Conservation (phyloP, 148 eudicot genomes). For the Camellia lanceoleosa region DNA sequence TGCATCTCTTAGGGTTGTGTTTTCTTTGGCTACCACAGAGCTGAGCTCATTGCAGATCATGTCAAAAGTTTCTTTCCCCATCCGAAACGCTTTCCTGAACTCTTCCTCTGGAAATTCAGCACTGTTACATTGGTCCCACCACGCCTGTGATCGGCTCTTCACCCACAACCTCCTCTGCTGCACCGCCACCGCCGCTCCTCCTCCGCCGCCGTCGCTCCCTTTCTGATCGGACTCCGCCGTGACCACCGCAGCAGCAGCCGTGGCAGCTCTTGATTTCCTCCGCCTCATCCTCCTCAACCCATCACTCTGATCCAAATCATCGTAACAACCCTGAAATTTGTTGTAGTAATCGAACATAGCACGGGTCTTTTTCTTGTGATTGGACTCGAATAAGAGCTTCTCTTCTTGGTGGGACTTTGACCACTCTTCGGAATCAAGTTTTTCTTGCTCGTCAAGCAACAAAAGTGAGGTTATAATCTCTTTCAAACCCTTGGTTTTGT, state of each 20-base stretch:
- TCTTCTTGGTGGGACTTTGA: conserved; percentile 31
- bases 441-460: conserved; percentile 64
- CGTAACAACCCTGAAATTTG: conserved; percentile 29
- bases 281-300: neutral
- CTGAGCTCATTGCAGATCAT: conserved; percentile 71
- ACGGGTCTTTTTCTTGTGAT: conserved; percentile 34
- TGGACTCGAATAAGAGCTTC: conserved; percentile 35
- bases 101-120: conserved; percentile 68
- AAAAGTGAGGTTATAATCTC: conserved; percentile 53
- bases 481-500: conserved; percentile 36
- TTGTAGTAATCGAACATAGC: conserved; percentile 48
- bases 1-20: conserved; percentile 74
- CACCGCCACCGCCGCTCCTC: conserved; percentile 14
- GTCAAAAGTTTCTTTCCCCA: conserved; percentile 80
- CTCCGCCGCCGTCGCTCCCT: neutral
- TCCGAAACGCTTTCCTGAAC: conserved; percentile 61
- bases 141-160: conserved; percentile 66
- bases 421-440: conserved; percentile 40
- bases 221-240: conserved; percentile 11
- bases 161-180: conserved; percentile 79
- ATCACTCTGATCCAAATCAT: conserved; percentile 30
- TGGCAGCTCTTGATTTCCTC: neutral
- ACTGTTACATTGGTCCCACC: conserved; percentile 87
- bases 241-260: neutral
- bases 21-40: conserved; percentile 74